Evolutionary conservation across 768 basidiomycete species (phyloP).

Genomic region (Lanmaoa pseudosensibilis): DNA sequence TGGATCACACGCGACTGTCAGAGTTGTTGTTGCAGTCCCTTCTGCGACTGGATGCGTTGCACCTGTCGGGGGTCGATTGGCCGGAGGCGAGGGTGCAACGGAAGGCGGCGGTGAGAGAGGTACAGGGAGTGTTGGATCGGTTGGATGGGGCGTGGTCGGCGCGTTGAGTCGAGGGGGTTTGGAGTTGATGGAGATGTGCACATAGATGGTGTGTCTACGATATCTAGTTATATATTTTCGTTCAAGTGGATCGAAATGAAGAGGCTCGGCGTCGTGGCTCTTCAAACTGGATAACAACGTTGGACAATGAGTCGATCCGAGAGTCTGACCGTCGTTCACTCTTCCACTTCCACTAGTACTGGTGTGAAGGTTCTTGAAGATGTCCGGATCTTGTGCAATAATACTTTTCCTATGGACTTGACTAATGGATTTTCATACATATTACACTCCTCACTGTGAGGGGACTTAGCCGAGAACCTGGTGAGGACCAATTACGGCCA

Average conservation of each 20-base stretch:
- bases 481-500: too few species aligned
- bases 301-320: neutral
- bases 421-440: too few species aligned
- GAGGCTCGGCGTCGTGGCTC: neutral
- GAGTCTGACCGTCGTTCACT: too few species aligned
- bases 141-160: constrained; percentile 70
- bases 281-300: neutral
- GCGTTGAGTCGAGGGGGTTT: constrained; percentile 10
- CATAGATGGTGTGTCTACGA: neutral
- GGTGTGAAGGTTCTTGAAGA: too few species aligned
- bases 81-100: constrained; percentile 73
- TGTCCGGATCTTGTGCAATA: too few species aligned
- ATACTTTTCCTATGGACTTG: too few species aligned
- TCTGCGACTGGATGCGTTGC: constrained; percentile 80
- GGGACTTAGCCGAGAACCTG: too few species aligned
- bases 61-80: constrained; percentile 68
- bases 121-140: constrained; percentile 79
- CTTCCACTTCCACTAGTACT: too few species aligned
- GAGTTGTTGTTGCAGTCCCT: constrained; percentile 88
- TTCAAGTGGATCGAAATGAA: neutral
- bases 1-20: constrained; percentile 60
- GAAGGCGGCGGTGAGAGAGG: constrained; percentile 83
- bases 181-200: neutral
- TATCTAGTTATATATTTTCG: neutral
- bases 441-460: too few species aligned